A percentile compares a stretch with the other conserved stretches of the same genome.
Evolutionary conservation across 805 yeast genomes (phyloP).

Genomic region (Pichia phayaonensis): DNA sequence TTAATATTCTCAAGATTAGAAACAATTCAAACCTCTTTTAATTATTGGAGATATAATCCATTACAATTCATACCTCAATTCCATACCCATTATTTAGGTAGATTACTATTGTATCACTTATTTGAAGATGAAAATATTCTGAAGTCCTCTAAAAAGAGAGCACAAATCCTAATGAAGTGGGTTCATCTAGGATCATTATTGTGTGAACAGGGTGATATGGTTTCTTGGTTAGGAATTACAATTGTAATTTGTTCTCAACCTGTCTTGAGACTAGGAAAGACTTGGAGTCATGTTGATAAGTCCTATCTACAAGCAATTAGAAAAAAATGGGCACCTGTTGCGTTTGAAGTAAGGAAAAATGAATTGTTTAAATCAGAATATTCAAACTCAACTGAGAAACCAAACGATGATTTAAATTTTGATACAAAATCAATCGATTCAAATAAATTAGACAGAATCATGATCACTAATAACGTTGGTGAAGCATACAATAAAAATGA

Average conservation of each 20-base stretch:
- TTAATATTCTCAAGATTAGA: conserved; percentile 44
- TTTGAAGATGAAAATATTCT: conserved; percentile 41
- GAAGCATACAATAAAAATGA: conserved; percentile 62
- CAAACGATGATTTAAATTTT: neutral
- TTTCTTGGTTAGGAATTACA: conserved; percentile 88
- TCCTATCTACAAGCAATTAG: conserved; percentile 52
- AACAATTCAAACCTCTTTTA: conserved; percentile 36
- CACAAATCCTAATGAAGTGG: conserved; percentile 71
- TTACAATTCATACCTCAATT: conserved; percentile 59
- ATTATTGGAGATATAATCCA: conserved; percentile 56
- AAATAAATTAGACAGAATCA: conserved; percentile 37
- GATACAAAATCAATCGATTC: neutral
- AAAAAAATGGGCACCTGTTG: conserved; percentile 88
- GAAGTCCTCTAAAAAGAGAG: conserved; percentile 39
- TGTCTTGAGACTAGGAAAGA: conserved; percentile 57
- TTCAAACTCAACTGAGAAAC: conserved; percentile 20
- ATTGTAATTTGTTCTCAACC: conserved; percentile 78
- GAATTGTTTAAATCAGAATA: conserved; percentile 23
- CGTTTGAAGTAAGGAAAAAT: conserved; percentile 76
- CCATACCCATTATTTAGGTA: conserved; percentile 72
- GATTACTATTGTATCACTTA: conserved; percentile 61
- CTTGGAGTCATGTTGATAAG: conserved; percentile 69
- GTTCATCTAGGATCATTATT: conserved; percentile 71
- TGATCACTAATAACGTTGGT: conserved; percentile 87
- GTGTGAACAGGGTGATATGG: conserved; percentile 83